These are phyloP conservation scores for Artemisia annua DNA, from an alignment of 129 eudicot genomes.

Conservation along the genomic window DNA sequence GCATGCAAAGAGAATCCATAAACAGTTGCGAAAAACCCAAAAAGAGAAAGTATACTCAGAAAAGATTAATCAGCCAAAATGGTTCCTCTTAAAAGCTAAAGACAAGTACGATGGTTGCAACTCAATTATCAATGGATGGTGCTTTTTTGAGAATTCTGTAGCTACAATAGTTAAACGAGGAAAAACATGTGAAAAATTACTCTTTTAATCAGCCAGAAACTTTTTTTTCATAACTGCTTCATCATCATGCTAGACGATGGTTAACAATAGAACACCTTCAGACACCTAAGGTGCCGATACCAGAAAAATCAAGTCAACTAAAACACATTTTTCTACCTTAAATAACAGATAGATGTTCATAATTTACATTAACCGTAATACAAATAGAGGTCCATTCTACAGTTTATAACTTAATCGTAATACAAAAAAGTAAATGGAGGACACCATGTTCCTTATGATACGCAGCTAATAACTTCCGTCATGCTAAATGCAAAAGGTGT, in stretches of 20 bases:
- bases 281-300: not conserved
- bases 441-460: too few relatives aligned
- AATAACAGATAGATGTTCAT: too few relatives aligned
- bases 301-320: constrained; percentile 12
- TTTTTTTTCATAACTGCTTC: not conserved
- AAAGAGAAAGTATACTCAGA: not conserved
- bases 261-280: not conserved
- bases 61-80: not conserved
- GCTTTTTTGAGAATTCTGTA: not conserved
- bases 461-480: not conserved
- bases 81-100: not conserved
- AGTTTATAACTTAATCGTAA: too few relatives aligned
- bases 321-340: not conserved
- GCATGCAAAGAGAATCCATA: constrained; percentile 1
- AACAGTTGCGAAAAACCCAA: not conserved
- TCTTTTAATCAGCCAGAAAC: constrained; percentile 4
- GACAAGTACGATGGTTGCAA: not conserved
- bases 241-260: not conserved
- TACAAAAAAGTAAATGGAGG: too few relatives aligned
- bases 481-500: constrained; percentile 15
- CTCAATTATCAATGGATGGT: not conserved
- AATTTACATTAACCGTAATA: not conserved
- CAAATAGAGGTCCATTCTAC: not conserved
- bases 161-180: not conserved
- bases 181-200: not conserved